Conservation (phyloP, 371 early-diverging fungal species). For the Mortierella sp. region DNA sequence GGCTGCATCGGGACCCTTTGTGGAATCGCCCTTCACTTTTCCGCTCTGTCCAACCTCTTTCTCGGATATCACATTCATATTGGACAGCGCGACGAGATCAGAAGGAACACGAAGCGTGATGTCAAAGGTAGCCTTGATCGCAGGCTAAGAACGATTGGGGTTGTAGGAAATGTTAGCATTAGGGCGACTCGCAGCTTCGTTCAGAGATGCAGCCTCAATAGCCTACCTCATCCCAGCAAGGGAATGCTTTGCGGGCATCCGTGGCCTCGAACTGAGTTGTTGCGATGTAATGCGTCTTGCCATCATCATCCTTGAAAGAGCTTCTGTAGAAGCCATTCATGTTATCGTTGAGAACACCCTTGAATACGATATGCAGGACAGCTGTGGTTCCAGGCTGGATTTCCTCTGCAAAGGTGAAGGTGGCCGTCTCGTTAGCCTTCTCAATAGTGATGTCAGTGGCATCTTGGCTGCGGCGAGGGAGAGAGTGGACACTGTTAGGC, state of each 20-base stretch:
- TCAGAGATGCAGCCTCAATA: slow-evolving; percentile 87
- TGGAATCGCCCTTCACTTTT: slow-evolving; percentile 45
- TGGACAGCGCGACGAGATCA: slow-evolving; percentile 84
- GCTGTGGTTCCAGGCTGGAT: slow-evolving; percentile 61
- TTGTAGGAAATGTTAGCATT: slow-evolving; percentile 72
- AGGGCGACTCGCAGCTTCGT: too few species aligned
- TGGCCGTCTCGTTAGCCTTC: slow-evolving; percentile 64
- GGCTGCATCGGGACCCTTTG: slow-evolving; percentile 30
- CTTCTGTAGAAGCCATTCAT: slow-evolving; percentile 90
- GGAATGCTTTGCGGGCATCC: slow-evolving; percentile 88
- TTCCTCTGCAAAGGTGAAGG: slow-evolving; percentile 62
- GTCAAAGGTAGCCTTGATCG: slow-evolving; percentile 91
- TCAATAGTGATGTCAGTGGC: slow-evolving; percentile 7
- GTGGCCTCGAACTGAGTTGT: slow-evolving; percentile 95
- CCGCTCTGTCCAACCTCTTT: slow-evolving; percentile 55
- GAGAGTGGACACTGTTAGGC: slow-evolving; percentile 52
- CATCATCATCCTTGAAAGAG: slow-evolving; percentile 70
- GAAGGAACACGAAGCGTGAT: slow-evolving; percentile 80
- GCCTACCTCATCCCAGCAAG: slow-evolving; percentile 93
- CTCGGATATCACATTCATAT: slow-evolving; percentile 79
- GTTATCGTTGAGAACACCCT: slow-evolving; percentile 78
- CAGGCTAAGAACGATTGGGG: slow-evolving; percentile 68
- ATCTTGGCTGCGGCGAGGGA: background rate
- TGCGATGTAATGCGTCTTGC: slow-evolving; percentile 72
- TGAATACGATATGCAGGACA: slow-evolving; percentile 67